A percentile compares a stretch with the other conserved stretches of the same genome.
Evolutionary conservation across 208 protist species (phyloP).

Genomic region (Crithidia mellificae): DNA sequence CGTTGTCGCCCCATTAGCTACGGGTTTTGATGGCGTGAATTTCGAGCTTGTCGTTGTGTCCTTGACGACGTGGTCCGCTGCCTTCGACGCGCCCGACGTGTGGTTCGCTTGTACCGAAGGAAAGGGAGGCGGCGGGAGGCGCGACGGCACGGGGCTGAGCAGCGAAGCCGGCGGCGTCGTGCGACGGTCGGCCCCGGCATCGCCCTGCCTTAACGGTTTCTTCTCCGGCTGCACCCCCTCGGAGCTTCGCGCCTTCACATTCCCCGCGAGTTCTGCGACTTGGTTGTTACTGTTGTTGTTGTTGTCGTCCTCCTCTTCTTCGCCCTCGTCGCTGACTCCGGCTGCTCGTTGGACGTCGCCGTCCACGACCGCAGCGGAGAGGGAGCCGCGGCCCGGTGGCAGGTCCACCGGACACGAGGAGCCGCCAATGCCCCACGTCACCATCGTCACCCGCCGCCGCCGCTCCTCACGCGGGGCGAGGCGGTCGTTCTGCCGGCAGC

Average conservation of each 20-base stretch:
- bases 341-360: neutral
- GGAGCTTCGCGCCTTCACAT: too few species aligned
- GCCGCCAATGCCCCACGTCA: constrained; percentile 72
- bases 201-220: too few species aligned
- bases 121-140: neutral
- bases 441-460: constrained; percentile 34
- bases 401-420: constrained; percentile 39
- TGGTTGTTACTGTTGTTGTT: too few species aligned
- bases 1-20: neutral
- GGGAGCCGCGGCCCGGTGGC: neutral
- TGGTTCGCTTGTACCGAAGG: neutral
- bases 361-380: neutral
- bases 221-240: too few species aligned
- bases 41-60: too few species aligned
- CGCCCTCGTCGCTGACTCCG: neutral
- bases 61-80: too few species aligned
- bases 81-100: neutral
- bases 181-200: too few species aligned
- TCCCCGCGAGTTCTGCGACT: too few species aligned
- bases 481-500: constrained; percentile 12
- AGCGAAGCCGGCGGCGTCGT: neutral
- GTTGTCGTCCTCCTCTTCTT: neutral
- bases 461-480: constrained; percentile 28
- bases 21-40: neutral
- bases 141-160: neutral